Base-by-base conservation (phyloP, 179 eudicot genomes). In the Beta lomatogona region DNA sequence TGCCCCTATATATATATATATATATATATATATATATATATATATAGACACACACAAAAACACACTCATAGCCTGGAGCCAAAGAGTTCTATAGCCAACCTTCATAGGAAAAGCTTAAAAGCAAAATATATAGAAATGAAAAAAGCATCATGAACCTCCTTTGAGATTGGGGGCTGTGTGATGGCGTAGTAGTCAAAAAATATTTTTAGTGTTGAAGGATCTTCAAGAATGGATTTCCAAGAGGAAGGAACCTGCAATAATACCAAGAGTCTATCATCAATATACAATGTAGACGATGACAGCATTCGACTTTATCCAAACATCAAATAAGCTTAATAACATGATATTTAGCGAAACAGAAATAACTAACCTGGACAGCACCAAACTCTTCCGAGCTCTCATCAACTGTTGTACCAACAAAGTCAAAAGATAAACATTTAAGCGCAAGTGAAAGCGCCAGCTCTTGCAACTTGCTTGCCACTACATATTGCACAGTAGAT, bases 381-480 rank as follows among this genome's bases (percentile, higher is more conserved):
- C 95, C 95, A 84, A 93, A 93, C 88, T 93, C 97, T 73, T 93
- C 97, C 16, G 95, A 91, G 79, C 95, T 93, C 85, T 93, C 97
- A 84, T 93, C 97, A 79, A 90, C 88, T 80, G 95, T 83, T 79
- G 97, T 88, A 58, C 95, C 97, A 81, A 90, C 91, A 87, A 93
- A 93, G 86, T 93, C 97, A 81, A 88, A 93, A 36, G 97, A 91
- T 79, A 93, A 83, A 83, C 95, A 93, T 83, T 91, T 93, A 52
- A 93, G 85, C 15, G 97, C 90, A 60, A 93, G 91, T 59, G 97
- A 89, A 21, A 93, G 91, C 71, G 97, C 94, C 87, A 93, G 77
- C 83, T 93, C 97, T 86, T 90, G 97, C 86, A 93, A 85, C 74
- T 89, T 88, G 88, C 83, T 86, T 48, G 85, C 83, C 78, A 75